These are phyloP conservation scores for Saraca asoca DNA, from an alignment of 331 rosid genomes.

Conservation along the genomic window DNA sequence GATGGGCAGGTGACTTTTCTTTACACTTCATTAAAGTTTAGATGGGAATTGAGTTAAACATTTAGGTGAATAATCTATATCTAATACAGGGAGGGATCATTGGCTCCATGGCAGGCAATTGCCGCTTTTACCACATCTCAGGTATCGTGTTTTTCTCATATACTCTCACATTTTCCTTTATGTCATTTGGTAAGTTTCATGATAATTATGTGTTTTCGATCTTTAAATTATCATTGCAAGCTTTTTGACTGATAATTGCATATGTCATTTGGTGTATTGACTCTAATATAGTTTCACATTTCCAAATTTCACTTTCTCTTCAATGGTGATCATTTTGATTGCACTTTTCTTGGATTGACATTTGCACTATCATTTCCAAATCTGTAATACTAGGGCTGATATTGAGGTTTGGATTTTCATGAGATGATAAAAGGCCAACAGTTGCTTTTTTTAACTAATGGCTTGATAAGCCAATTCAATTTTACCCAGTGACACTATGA, in stretches of 20 bases:
- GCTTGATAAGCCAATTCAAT: conserved; percentile 6
- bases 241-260: conserved; percentile 11
- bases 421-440: conserved; percentile 4
- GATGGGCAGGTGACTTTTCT: conserved; percentile 74
- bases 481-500: not conserved
- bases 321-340: conserved; percentile 5
- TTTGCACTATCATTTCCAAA: conserved; percentile 2
- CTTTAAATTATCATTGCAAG: conserved; percentile 19
- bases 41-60: conserved; percentile 13
- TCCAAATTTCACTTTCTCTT: not conserved
- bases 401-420: not conserved
- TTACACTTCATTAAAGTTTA: conserved; percentile 17
- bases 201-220: conserved; percentile 17
- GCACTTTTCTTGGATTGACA: not conserved
- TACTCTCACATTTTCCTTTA: conserved; percentile 1
- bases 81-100: conserved; percentile 75
- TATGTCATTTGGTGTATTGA: too few relatives aligned
- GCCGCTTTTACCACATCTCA: conserved; percentile 73
- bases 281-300: too few relatives aligned
- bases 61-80: conserved; percentile 36
- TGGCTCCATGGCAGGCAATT: conserved; percentile 81
- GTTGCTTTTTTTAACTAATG: conserved; percentile 1
- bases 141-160: conserved; percentile 49
- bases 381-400: not conserved
- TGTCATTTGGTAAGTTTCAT: conserved; percentile 26